Percentiles rank a stretch among this genome's conserved stretches.
phyloP scores from a whole-genome alignment of 2,329 filamentous ascomycete species.

The Colletotrichum cuscutae region DNA sequence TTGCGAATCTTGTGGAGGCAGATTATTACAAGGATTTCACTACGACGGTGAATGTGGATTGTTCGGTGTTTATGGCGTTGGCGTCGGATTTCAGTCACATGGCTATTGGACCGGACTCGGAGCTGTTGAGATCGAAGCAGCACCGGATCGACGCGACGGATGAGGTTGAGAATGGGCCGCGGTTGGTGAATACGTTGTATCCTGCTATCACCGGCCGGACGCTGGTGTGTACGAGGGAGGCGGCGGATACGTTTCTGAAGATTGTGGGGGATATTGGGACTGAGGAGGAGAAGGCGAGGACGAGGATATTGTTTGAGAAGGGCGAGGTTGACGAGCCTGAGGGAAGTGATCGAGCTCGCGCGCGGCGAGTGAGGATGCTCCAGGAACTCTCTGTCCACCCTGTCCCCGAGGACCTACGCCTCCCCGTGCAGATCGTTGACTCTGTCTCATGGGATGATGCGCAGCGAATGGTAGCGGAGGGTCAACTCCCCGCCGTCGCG shows the following conservation, averaged over 20 bases:
- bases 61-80: slow-evolving; percentile 53
- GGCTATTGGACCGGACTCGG: slow-evolving; percentile 40
- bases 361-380: slow-evolving; percentile 41
- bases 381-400: slow-evolving; percentile 45
- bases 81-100: slow-evolving; percentile 53
- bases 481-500: slow-evolving; percentile 45
- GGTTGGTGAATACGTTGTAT: slow-evolving; percentile 42
- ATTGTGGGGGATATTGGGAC: slow-evolving; percentile 50
- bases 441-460: slow-evolving; percentile 41
- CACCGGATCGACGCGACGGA: slow-evolving; percentile 49
- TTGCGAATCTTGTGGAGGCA: slow-evolving; percentile 43
- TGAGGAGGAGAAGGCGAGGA: slow-evolving; percentile 47
- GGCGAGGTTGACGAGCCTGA: slow-evolving; percentile 22
- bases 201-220: slow-evolving; percentile 45
- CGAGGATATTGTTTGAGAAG: slow-evolving; percentile 42
- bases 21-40: slow-evolving; percentile 47
- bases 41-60: slow-evolving; percentile 51
- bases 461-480: slow-evolving; percentile 41
- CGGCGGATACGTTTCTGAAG: slow-evolving; percentile 50
- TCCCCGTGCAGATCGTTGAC: slow-evolving; percentile 46
- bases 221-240: slow-evolving; percentile 51
- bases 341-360: slow-evolving; percentile 13
- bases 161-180: slow-evolving; percentile 37
- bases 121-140: slow-evolving; percentile 44
- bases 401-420: slow-evolving; percentile 45